Evolutionary conservation across 2,329 filamentous ascomycete genomes (phyloP).

Genomic region (Paecilomyces formosus): DNA sequence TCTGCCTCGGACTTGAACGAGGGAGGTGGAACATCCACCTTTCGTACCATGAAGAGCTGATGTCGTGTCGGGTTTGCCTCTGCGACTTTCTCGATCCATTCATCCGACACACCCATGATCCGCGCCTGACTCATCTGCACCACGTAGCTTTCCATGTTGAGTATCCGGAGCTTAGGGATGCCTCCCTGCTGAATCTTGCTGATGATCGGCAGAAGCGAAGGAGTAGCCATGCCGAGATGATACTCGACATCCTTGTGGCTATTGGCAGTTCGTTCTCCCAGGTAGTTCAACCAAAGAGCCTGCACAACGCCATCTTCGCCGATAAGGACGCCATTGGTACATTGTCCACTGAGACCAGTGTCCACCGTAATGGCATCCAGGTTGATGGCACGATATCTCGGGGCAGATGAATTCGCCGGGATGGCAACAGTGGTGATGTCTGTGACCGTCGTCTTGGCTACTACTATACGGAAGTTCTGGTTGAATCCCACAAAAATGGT

Average conservation of each 20-base stretch:
- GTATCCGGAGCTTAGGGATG: slow-evolving; percentile 74
- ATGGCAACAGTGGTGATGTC: slow-evolving; percentile 97
- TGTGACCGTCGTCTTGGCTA: slow-evolving; percentile 88
- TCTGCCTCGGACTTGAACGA: slow-evolving; percentile 39
- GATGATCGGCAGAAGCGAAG: slow-evolving; percentile 81
- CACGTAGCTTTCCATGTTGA: slow-evolving; percentile 89
- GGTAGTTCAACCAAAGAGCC: slow-evolving; percentile 92
- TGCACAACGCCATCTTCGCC: slow-evolving; percentile 87
- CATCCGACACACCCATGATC: slow-evolving; percentile 92
- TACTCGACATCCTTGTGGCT: slow-evolving; percentile 91
- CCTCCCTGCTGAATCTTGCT: slow-evolving; percentile 73
- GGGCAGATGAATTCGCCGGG: slow-evolving; percentile 83
- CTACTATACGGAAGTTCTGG: slow-evolving; percentile 85
- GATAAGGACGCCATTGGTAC: slow-evolving; percentile 87
- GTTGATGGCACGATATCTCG: slow-evolving; percentile 89
- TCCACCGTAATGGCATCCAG: slow-evolving; percentile 96
- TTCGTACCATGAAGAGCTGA: slow-evolving; percentile 97
- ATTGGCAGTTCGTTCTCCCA: slow-evolving; percentile 75
- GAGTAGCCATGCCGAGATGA: slow-evolving; percentile 83
- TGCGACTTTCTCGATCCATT: slow-evolving; percentile 90
- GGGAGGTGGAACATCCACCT: slow-evolving; percentile 60
- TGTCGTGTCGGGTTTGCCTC: slow-evolving; percentile 84
- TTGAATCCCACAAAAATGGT: slow-evolving; percentile 99
- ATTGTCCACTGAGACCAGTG: slow-evolving; percentile 82
- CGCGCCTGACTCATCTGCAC: slow-evolving; percentile 96